phyloP scores from a whole-genome alignment of 805 yeast species.

The Metschnikowia lunata region DNA sequence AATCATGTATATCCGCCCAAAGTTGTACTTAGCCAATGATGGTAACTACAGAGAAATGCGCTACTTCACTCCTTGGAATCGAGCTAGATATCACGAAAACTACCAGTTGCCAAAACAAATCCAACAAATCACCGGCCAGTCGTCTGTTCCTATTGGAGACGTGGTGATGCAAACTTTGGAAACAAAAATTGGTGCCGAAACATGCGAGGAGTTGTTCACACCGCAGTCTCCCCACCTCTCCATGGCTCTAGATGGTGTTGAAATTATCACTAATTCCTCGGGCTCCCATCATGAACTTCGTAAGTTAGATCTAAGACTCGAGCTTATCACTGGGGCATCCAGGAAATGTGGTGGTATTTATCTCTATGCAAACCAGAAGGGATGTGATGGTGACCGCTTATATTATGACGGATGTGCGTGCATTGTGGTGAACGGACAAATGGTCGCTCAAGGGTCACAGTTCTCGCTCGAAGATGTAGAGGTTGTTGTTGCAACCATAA shows the following conservation, averaged over 20 bases:
- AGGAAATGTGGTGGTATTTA: constrained; percentile 96
- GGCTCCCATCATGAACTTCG: constrained; percentile 98
- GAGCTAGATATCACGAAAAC: constrained; percentile 70
- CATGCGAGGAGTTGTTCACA: constrained; percentile 96
- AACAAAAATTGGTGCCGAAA: constrained; percentile 93
- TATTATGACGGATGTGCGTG: constrained; percentile 97
- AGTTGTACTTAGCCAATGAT: constrained; percentile 89
- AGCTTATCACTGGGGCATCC: constrained; percentile 86
- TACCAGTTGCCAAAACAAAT: constrained; percentile 69
- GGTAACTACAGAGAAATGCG: constrained; percentile 99
- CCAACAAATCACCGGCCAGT: constrained; percentile 62
- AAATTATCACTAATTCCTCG: constrained; percentile 88
- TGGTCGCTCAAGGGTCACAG: constrained; percentile 91
- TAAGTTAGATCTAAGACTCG: constrained; percentile 78
- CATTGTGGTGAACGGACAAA: constrained; percentile 86
- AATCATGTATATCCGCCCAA: constrained; percentile 85
- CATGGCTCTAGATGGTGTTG: constrained; percentile 95
- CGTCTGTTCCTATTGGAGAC: constrained; percentile 77
- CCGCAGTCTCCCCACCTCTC: constrained; percentile 93
- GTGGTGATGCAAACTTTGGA: constrained; percentile 80
- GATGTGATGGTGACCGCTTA: constrained; percentile 96
- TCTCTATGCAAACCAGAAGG: constrained; percentile 89
- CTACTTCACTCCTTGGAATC: constrained; percentile 91
- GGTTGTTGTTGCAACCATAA: constrained; percentile 92
- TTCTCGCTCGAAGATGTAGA: constrained; percentile 89